A percentile compares a stretch with the other conserved stretches of the same genome.
phyloP scores from a whole-genome alignment of 495 filamentous ascomycete species.

The Achaetomiella virescens region DNA sequence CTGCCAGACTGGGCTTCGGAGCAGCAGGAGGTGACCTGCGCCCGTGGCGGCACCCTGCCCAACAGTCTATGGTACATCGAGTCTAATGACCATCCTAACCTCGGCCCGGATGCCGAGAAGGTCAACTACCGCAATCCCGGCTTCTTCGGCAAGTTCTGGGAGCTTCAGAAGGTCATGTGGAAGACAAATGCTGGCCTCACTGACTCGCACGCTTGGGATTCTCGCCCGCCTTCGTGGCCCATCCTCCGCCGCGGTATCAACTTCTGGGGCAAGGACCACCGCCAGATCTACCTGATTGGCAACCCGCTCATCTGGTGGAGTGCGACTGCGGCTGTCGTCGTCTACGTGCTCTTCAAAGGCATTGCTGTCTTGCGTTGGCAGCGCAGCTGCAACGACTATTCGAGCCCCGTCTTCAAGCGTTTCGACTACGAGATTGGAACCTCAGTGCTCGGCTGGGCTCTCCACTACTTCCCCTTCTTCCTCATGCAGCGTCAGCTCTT shows the following conservation, averaged over 20 bases:
- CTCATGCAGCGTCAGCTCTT: slow-evolving; percentile 94
- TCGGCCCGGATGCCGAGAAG: slow-evolving; percentile 71
- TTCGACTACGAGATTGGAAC: slow-evolving; percentile 97
- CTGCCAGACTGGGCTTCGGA: slow-evolving; percentile 95
- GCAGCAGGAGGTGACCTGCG: slow-evolving; percentile 97
- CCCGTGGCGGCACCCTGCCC: slow-evolving; percentile 82
- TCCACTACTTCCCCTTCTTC: slow-evolving; percentile 97
- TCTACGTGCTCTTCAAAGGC: slow-evolving; percentile 79
- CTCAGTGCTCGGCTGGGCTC: slow-evolving; percentile 83
- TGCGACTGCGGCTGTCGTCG: slow-evolving; percentile 69
- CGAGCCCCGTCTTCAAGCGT: slow-evolving; percentile 73
- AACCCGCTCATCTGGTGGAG: slow-evolving; percentile 96
- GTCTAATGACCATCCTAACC: slow-evolving; percentile 71
- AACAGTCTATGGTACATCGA: slow-evolving; percentile 98
- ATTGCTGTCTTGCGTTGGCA: slow-evolving; percentile 91
- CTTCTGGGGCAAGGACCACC: slow-evolving; percentile 94
- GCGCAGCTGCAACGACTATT: slow-evolving; percentile 81
- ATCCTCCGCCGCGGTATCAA: slow-evolving; percentile 93
- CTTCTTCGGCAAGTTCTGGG: slow-evolving; percentile 98
- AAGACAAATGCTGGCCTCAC: slow-evolving; percentile 93
- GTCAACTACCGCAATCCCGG: slow-evolving; percentile 94
- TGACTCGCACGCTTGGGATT: slow-evolving; percentile 97
- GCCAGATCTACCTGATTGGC: slow-evolving; percentile 93
- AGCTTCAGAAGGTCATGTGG: slow-evolving; percentile 99
- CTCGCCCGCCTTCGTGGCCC: slow-evolving; percentile 89